Conservation (phyloP, 177 flowering plant species). For the Vitis hybrid region DNA sequence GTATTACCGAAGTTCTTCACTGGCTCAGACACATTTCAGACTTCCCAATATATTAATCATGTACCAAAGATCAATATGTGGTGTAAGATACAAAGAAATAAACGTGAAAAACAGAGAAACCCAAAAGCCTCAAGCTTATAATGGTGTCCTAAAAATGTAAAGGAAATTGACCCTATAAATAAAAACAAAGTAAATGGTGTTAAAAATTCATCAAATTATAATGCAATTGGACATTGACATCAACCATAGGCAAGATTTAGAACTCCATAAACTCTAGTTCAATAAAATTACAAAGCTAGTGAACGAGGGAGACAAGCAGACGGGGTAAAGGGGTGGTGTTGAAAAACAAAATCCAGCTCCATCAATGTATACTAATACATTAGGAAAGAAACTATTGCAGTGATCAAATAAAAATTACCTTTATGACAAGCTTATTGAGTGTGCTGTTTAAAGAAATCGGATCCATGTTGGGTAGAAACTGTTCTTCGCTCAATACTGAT, state of each 20-base stretch:
- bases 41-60: no score
- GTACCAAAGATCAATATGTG: no score
- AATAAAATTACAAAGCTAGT: no score
- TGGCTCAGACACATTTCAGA: no score
- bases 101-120: no score
- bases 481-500: slow-evolving; percentile 73
- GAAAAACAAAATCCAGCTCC: neutral
- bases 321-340: no score
- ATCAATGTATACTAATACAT: neutral
- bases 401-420: slow-evolving; percentile 40
- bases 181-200: neutral
- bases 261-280: no score
- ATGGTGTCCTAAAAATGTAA: neutral
- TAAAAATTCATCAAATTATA: no score
- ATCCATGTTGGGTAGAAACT: slow-evolving; percentile 49
- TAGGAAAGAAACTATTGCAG: neutral
- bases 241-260: no score
- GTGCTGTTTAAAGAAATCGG: slow-evolving; percentile 43
- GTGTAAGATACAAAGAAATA: no score
- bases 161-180: neutral
- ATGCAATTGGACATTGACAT: no score
- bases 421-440: slow-evolving; percentile 75
- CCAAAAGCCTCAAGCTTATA: neutral
- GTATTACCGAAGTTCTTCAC: neutral
- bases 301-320: no score